phyloP scores from a whole-genome alignment of 768 basidiomycete genomes.

The Calocera cornea region DNA sequence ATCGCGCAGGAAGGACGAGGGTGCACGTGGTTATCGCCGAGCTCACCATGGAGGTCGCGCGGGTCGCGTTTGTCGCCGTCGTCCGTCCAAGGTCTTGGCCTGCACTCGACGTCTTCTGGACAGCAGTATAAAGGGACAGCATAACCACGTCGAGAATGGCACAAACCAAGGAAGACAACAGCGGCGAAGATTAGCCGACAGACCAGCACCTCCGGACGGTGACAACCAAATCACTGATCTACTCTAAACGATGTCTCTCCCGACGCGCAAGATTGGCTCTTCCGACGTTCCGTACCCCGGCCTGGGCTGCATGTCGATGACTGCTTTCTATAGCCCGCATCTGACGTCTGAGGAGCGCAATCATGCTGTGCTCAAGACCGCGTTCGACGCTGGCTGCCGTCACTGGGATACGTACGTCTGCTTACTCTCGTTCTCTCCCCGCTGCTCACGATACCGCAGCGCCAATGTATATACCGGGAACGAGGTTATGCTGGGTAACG shows the following conservation, averaged over 20 bases:
- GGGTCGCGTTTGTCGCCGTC: too few relatives aligned
- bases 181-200: too few relatives aligned
- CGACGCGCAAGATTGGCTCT: constrained; percentile 35
- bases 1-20: too few relatives aligned
- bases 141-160: too few relatives aligned
- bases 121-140: too few relatives aligned
- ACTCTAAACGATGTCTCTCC: constrained; percentile 16
- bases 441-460: not conserved
- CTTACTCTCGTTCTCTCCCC: not conserved
- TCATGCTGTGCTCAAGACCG: constrained; percentile 16
- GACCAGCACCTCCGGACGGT: too few relatives aligned
- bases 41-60: too few relatives aligned
- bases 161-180: too few relatives aligned
- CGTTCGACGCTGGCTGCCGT: not conserved
- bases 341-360: constrained; percentile 41
- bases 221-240: too few relatives aligned
- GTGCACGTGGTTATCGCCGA: too few relatives aligned
- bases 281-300: constrained; percentile 39
- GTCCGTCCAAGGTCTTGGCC: too few relatives aligned
- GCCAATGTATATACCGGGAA: not conserved
- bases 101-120: too few relatives aligned
- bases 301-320: constrained; percentile 44
- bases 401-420: not conserved
- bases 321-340: constrained; percentile 14
- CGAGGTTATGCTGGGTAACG: not conserved